Evolutionary conservation across 371 early-diverging fungal genomes (phyloP).

Genomic region (Homolaphlyctis polyrhiza): DNA sequence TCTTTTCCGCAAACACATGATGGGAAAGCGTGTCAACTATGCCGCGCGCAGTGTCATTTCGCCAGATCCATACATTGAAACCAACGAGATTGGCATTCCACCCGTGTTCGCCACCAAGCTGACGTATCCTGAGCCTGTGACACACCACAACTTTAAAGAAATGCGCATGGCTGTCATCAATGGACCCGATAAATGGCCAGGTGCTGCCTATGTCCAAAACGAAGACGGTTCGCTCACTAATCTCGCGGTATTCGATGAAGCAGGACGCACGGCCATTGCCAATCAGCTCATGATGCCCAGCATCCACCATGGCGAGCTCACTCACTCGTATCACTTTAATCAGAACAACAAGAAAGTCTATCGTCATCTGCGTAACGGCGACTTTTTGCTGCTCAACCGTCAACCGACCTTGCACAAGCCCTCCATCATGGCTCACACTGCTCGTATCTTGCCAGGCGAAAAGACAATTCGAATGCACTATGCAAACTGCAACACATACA

Average conservation of each 20-base stretch:
- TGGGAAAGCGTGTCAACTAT: conserved; percentile 99
- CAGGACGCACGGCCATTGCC: conserved; percentile 92
- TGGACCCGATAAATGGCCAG: conserved; percentile 98
- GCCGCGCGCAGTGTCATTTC: conserved; percentile 99
- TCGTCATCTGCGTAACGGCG: conserved; percentile 96
- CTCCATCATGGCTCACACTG: conserved; percentile 99
- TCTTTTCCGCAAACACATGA: conserved; percentile 99
- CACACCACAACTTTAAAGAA: conserved; percentile 88
- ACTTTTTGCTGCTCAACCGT: conserved; percentile 97
- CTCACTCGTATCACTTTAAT: conserved; percentile 9
- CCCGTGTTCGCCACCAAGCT: conserved; percentile 95
- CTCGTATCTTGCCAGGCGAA: conserved; percentile 94
- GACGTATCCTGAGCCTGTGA: conserved; percentile 98
- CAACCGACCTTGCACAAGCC: conserved; percentile 99
- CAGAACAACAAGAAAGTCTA: conserved; percentile 90
- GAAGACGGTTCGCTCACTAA: conserved; percentile 89
- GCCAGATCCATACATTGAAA: conserved; percentile 98
- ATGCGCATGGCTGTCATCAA: conserved; percentile 95
- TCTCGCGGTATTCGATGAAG: conserved; percentile 71
- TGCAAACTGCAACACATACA: conserved; percentile 65
- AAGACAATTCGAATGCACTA: conserved; percentile 99
- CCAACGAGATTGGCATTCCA: conserved; percentile 98
- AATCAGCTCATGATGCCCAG: conserved; percentile 87
- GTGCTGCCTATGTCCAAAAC: conserved; percentile 90
- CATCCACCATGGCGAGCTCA: neutral